Percentiles rank a stretch among this genome's conserved stretches.
These are phyloP conservation scores for Boechera retrofracta DNA, from an alignment of 345 rosid species.

Conservation along the genomic window DNA sequence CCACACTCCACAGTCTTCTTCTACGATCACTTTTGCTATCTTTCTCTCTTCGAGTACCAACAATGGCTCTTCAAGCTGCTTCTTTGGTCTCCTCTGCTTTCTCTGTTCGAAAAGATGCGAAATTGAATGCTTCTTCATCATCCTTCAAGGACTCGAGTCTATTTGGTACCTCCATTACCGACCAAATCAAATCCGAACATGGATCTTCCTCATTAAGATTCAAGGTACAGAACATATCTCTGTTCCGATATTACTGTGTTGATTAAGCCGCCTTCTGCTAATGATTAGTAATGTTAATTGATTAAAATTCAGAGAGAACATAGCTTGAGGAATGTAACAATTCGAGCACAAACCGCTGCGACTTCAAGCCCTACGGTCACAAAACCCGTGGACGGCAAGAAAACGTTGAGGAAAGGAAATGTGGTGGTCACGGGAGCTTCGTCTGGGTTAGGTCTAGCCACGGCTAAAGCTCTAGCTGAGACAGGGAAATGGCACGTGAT, in stretches of 20 bases:
- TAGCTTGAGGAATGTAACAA: constrained; percentile 54
- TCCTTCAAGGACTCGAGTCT: constrained; percentile 81
- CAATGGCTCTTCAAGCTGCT: constrained; percentile 81
- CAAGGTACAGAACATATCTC: constrained; percentile 55
- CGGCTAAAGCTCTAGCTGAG: constrained; percentile 90
- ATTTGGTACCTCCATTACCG: constrained; percentile 77
- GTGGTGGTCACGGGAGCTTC: constrained; percentile 91
- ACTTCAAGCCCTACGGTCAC: constrained; percentile 63
- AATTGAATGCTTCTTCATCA: constrained; percentile 46
- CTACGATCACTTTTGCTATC: constrained; percentile 1
- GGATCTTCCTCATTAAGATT: constrained; percentile 58
- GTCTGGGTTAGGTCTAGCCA: constrained; percentile 89
- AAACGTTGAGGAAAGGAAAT: constrained; percentile 79
- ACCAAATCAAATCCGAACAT: constrained; percentile 62
- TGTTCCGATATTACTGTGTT: neutral
- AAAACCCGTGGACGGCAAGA: constrained; percentile 63
- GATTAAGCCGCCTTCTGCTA: neutral
- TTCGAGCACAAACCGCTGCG: constrained; percentile 70
- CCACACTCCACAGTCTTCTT: constrained; percentile 31
- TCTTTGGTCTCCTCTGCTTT: constrained; percentile 75
- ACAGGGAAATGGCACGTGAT: constrained; percentile 90
- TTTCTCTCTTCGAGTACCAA: neutral
- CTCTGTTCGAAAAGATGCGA: constrained; percentile 72
- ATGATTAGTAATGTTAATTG: constrained; percentile 14
- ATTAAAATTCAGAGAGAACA: constrained; percentile 55